Conservation (phyloP, 2,329 filamentous ascomycete genomes). For the Colletotrichum graminicola region DNA sequence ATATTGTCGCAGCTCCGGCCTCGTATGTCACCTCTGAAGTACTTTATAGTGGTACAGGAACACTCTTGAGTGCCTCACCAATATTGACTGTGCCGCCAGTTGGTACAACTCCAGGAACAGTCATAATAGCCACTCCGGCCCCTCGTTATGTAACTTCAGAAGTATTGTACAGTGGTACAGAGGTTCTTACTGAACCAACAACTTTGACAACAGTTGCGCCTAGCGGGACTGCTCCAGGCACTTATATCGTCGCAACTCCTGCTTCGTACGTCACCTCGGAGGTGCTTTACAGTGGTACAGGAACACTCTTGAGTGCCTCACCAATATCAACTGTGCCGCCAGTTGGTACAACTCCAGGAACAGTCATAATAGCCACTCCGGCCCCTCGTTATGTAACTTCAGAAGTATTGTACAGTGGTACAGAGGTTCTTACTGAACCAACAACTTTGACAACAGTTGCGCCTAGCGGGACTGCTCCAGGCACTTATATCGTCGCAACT, state of each 20-base stretch:
- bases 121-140: conserved; percentile 25
- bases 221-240: conserved; percentile 16
- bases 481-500: conserved; percentile 23
- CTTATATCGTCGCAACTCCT: conserved; percentile 24
- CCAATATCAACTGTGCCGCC: conserved; percentile 15
- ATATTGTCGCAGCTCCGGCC: conserved; percentile 29
- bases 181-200: neutral
- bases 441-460: conserved; percentile 17
- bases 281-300: conserved; percentile 13
- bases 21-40: conserved; percentile 20
- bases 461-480: conserved; percentile 2
- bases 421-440: neutral
- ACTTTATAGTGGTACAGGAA: conserved; percentile 10
- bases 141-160: conserved; percentile 25
- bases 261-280: conserved; percentile 18
- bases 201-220: conserved; percentile 17
- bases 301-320: conserved; percentile 1
- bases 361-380: conserved; percentile 26
- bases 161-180: conserved; percentile 6
- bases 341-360: conserved; percentile 21
- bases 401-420: conserved; percentile 6
- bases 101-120: conserved; percentile 29
- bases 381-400: conserved; percentile 26
- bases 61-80: neutral
- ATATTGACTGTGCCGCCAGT: conserved; percentile 8